A percentile compares a stretch with the other conserved stretches of the same genome.
Evolutionary conservation across 306 rosid genomes (phyloP).

Genomic region (Erythrophleum fordii): DNA sequence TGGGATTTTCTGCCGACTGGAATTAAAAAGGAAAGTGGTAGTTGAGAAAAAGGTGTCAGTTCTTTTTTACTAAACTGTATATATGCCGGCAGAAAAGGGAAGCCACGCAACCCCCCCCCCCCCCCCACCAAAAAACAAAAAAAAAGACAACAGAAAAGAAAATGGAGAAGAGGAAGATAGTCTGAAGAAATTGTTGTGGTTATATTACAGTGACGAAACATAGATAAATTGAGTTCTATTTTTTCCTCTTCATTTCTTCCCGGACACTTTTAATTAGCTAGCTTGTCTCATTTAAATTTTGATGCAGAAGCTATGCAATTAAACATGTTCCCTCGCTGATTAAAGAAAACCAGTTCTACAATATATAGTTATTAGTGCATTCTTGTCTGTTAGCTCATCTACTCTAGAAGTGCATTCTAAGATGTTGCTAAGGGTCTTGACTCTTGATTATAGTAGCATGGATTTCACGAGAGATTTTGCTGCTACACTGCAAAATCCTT

Average conservation of each 20-base stretch:
- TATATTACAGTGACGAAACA: background rate
- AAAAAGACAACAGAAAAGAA: constrained; percentile 15
- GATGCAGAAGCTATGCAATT: constrained; percentile 1
- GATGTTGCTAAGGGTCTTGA: background rate
- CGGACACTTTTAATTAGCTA: background rate
- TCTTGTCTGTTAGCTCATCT: background rate
- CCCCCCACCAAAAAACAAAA: background rate
- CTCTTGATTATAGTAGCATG: background rate
- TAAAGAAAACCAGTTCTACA: background rate
- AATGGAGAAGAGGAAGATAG: constrained; percentile 16
- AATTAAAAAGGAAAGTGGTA: background rate
- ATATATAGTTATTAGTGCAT: background rate
- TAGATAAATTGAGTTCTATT: background rate
- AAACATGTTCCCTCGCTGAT: background rate
- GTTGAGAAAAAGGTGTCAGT: constrained; percentile 10
- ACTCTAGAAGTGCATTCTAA: background rate
- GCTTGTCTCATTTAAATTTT: background rate
- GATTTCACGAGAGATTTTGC: background rate
- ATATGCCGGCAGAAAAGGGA: background rate
- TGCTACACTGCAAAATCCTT: background rate
- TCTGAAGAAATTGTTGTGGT: constrained; percentile 6
- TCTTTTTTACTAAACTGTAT: background rate
- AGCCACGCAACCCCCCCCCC: no score
- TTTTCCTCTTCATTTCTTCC: background rate
- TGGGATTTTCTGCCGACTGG: constrained; percentile 14